Percentiles rank a stretch among this genome's conserved stretches.
Conservation (phyloP, 1,139 yeast species). For the Yamadazyma kanchanaburiensis region DNA sequence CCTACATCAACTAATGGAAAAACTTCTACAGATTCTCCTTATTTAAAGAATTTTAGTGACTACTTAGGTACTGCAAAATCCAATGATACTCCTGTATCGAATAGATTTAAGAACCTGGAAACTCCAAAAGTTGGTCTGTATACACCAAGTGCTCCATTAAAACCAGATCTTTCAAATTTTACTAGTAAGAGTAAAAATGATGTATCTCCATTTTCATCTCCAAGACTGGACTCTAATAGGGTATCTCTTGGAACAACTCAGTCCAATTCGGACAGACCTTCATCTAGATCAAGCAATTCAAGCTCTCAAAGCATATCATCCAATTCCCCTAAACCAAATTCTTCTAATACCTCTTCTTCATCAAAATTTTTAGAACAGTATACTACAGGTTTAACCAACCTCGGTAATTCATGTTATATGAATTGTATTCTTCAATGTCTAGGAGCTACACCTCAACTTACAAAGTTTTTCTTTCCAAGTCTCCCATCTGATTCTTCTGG, state of each 20-base stretch:
- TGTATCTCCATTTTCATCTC: neutral
- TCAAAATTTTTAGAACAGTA: conserved; percentile 28
- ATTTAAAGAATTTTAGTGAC: conserved; percentile 38
- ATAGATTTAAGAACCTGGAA: conserved; percentile 6
- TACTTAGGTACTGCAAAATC: conserved; percentile 36
- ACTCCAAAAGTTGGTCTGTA: conserved; percentile 4
- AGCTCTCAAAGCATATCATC: conserved; percentile 1
- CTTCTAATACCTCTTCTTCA: conserved; percentile 12
- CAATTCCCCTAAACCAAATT: neutral
- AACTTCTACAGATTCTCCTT: conserved; percentile 18
- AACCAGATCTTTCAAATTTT: conserved; percentile 6
- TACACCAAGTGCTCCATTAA: conserved; percentile 11
- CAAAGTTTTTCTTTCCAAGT: conserved; percentile 38
- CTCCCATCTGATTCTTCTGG: conserved; percentile 14
- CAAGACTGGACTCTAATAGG: neutral
- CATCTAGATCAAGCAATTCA: conserved; percentile 1
- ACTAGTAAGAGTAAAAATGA: neutral
- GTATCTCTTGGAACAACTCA: conserved; percentile 3
- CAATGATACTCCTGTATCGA: conserved; percentile 19
- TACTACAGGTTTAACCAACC: conserved; percentile 65
- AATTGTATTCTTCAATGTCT: conserved; percentile 89
- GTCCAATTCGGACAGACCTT: too few relatives aligned
- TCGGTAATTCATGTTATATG: conserved; percentile 93
- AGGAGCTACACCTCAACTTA: conserved; percentile 42
- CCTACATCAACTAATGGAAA: conserved; percentile 5